Evolutionary conservation across 495 filamentous ascomycete species (phyloP), one percentile per base, ranked within the genome.

Genomic region (Durotheca rogersii): DNA sequence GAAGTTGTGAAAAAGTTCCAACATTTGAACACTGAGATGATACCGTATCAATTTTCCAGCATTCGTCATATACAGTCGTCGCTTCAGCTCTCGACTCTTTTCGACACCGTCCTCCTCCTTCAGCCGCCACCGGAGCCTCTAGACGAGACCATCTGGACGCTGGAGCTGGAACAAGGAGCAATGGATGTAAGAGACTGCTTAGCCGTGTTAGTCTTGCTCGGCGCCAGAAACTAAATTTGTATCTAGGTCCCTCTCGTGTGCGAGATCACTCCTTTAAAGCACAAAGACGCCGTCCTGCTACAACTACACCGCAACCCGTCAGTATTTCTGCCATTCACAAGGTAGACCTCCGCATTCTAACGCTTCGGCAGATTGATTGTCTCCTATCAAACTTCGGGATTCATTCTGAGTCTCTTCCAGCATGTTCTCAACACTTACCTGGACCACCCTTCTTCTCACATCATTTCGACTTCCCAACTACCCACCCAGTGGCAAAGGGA

Each of bases 51-150:
- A 53, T 74, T 90, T 31, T 83, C 82, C 6, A 77, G 86, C 11
- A 67, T 94, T 17, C 76, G 87, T 27, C 76, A 71, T 1, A 79
- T 86, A 32, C 82, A 86, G 58, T 67, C 71, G 3, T 58, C 69
- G 15, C 53, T 73, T 34, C 66, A 18, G 25, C 20, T 57, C 14
- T 61, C 68, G 32, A 67, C 63, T 15, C 72, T 93, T 23, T 91
- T 93, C 62, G 87, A 93, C 66, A 87, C 84, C 9, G 67, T 93
- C 43, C 71, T 94, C 41, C 76, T 94, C 45, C 69, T 91, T 35
- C 89, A 94, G 50, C 77, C 81, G 18, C 66, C 73, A 0, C 50
- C 65, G 1, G 57, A 67, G 10, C 49, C 62, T 1, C 69, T 90
- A 6, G 79, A 88, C 53, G 16, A 65, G 5, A 50, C 60, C 0